phyloP scores from a whole-genome alignment of 2,329 filamentous ascomycete genomes.

The Colletotrichum neosansevieriae region DNA sequence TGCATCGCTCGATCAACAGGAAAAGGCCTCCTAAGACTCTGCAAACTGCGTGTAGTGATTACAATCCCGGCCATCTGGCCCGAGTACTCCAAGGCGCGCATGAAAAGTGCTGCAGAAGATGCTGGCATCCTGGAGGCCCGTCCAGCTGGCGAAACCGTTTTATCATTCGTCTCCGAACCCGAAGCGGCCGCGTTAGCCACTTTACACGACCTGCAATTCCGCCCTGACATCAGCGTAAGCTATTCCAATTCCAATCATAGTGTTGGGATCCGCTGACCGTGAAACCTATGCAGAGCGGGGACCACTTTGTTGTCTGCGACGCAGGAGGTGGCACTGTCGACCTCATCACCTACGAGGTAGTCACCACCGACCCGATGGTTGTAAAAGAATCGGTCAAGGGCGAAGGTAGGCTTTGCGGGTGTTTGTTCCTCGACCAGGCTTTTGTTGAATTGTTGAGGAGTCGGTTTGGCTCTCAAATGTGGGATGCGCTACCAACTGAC shows the following conservation, averaged over 20 bases:
- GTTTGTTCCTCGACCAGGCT: conserved; percentile 53
- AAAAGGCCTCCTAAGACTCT: conserved; percentile 39
- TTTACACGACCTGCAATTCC: conserved; percentile 46
- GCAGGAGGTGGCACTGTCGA: conserved; percentile 55
- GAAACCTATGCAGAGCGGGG: conserved; percentile 28
- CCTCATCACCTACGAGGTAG: conserved; percentile 54
- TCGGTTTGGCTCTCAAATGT: conserved; percentile 36
- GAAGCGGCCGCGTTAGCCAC: conserved; percentile 59
- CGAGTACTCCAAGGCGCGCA: conserved; percentile 50
- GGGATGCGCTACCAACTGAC: conserved; percentile 11
- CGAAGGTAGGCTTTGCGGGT: conserved; percentile 54
- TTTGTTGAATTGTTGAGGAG: conserved; percentile 48
- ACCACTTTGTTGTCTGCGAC: conserved; percentile 51
- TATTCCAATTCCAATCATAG: neutral
- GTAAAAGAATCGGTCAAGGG: conserved; percentile 55
- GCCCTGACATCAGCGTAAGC: conserved; percentile 42
- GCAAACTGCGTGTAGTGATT: conserved; percentile 52
- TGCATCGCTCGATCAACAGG: conserved; percentile 47
- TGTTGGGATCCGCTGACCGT: neutral
- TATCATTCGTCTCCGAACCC: conserved; percentile 56
- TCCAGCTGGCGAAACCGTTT: conserved; percentile 45
- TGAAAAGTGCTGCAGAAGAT: conserved; percentile 50
- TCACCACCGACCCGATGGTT: conserved; percentile 41
- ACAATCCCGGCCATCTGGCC: conserved; percentile 62
- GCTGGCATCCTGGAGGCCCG: conserved; percentile 53